Evolutionary conservation across 257 asterid genomes (phyloP).

Genomic region (Eucommia ulmoides): DNA sequence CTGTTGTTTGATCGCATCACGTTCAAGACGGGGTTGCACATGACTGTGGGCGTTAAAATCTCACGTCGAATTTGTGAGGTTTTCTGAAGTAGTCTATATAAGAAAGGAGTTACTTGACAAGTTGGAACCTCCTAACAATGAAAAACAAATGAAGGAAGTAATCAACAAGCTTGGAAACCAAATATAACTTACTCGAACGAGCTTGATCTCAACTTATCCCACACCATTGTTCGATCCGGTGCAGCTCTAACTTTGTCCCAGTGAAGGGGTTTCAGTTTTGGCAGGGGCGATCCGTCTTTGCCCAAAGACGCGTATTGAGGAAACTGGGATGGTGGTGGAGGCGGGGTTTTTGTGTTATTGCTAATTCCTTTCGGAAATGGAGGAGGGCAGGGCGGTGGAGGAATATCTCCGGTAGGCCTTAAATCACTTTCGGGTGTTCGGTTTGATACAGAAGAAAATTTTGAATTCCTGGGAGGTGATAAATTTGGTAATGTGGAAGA

Average conservation of each 20-base stretch:
- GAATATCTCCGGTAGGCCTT: constrained; percentile 21
- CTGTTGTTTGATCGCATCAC: too few relatives aligned
- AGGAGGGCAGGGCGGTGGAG: constrained; percentile 54
- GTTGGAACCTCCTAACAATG: too few relatives aligned
- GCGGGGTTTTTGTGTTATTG: constrained; percentile 27
- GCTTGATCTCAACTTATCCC: constrained; percentile 92
- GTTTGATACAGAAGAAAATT: constrained; percentile 14
- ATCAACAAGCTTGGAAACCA: too few relatives aligned
- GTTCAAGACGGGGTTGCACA: too few relatives aligned
- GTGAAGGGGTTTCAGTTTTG: constrained; percentile 84
- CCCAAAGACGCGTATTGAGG: constrained; percentile 37
- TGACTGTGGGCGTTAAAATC: too few relatives aligned
- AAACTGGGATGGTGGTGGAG: constrained; percentile 52
- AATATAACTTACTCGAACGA: constrained; percentile 73
- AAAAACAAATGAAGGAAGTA: constrained; percentile 6
- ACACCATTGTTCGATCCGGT: constrained; percentile 73
- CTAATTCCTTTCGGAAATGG: constrained; percentile 23
- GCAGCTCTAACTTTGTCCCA: constrained; percentile 99
- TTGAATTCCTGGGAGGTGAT: constrained; percentile 13
- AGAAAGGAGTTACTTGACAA: too few relatives aligned
- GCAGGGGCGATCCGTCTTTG: constrained; percentile 63
- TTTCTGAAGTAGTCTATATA: too few relatives aligned
- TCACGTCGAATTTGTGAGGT: too few relatives aligned
- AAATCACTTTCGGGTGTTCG: constrained; percentile 6
- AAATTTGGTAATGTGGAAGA: constrained; percentile 16